A percentile compares a stretch with the other conserved stretches of the same genome.
Evolutionary conservation across 2,329 filamentous ascomycete species (phyloP).

Genomic region (Diplodia seriata): DNA sequence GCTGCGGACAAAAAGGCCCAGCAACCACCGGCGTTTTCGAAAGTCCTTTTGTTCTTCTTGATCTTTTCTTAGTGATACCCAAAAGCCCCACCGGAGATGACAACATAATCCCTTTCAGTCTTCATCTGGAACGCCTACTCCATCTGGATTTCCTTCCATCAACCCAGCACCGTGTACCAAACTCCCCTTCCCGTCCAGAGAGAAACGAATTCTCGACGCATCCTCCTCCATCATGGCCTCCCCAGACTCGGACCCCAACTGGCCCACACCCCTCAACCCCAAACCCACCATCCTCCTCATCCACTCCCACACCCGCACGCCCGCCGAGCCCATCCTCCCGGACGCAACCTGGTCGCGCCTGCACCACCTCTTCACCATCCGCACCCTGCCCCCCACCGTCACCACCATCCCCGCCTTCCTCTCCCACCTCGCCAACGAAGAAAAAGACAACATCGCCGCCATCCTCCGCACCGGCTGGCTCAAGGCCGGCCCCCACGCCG

Average conservation of each 20-base stretch:
- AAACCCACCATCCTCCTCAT: slow-evolving; percentile 20
- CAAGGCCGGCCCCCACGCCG: slow-evolving; percentile 9
- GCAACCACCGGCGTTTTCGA: background rate
- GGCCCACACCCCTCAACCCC: slow-evolving; percentile 6
- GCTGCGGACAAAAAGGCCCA: background rate
- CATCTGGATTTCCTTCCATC: background rate
- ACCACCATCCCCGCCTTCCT: background rate
- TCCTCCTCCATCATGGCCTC: background rate
- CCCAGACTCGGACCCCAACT: background rate
- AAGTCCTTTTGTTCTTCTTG: background rate
- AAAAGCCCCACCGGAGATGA: background rate
- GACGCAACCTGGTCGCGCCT: background rate
- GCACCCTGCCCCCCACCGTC: background rate
- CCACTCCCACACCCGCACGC: slow-evolving; percentile 1
- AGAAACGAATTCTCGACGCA: background rate
- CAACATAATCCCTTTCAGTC: background rate
- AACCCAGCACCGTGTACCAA: background rate
- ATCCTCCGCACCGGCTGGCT: slow-evolving; percentile 27
- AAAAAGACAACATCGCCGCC: background rate
- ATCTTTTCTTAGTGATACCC: slow-evolving; percentile 2
- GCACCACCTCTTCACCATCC: slow-evolving; percentile 14
- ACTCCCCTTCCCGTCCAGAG: background rate
- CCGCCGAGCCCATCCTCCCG: background rate
- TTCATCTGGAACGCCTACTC: background rate
- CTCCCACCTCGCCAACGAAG: background rate